Base-by-base conservation (phyloP, 805 yeast species). In the Yamadazyma olivae region DNA sequence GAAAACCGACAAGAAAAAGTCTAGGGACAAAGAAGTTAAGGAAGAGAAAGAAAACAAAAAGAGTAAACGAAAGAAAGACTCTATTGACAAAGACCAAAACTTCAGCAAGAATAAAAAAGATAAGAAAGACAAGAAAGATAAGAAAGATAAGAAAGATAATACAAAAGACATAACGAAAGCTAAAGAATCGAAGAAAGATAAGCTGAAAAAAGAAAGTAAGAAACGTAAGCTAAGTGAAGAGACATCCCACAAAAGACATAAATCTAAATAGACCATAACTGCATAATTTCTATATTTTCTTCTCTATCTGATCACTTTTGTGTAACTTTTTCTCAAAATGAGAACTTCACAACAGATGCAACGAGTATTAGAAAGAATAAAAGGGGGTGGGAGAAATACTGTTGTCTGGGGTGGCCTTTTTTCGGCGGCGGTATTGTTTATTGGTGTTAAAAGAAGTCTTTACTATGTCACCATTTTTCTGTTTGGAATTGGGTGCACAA, bases 41-140 rank as follows among this genome's bases (percentile, higher is more conserved):
- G 21, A 27, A 14, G 30, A 18, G 30, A 26, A 26, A 19, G 31
- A 15, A 15, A 32, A 32, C 19, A 33, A 33, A 18, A 30, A 14
- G 4, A 27, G 54, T 45, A 48, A 43, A 47, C 46, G 46, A 28
- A 46, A 48, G 30, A 52, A 44, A 5, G 18, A 54, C 45, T 46
- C 43, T 46, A n/a, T n/a, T n/a, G n/a, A n/a, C n/a, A n/a, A n/a
- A n/a, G n/a, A n/a, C n/a, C n/a, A n/a, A n/a, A n/a, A n/a, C n/a
- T n/a, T n/a, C n/a, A n/a, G n/a, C n/a, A 48, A 48, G 30, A 46
- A 48, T 28, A 52, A 44, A 46, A 48, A 50, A 29, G 43, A 49
- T 3, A 46, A 50, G 40, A 48, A 49, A 31, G 48, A 49, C 46
- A 48, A 49, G 29, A 43, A 50, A 4, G 46, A 49, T 38, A 48